phyloP scores from a whole-genome alignment of 257 asterid genomes.

The Solanum clarkiae region DNA sequence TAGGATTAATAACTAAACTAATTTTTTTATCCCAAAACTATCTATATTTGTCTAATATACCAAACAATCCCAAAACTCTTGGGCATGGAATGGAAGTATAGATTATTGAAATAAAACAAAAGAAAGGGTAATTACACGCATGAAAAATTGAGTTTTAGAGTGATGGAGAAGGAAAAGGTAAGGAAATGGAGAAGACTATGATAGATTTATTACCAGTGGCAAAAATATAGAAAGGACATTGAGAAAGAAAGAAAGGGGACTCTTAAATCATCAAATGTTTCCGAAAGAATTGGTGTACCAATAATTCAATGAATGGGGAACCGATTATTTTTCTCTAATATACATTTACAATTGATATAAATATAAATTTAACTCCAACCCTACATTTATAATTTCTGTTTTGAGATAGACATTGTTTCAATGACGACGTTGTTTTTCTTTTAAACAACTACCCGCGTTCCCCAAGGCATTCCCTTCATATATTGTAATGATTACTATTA shows the following conservation, averaged over 20 bases:
- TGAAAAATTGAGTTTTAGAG: not conserved
- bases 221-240: not conserved
- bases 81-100: too few species aligned
- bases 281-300: not conserved
- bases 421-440: not conserved
- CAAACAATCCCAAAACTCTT: not conserved
- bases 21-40: too few species aligned
- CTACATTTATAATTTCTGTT: not conserved
- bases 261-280: not conserved
- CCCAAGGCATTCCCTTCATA: not conserved
- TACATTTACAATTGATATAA: not conserved
- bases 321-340: not conserved
- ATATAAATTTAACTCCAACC: not conserved
- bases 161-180: too few species aligned
- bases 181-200: not conserved
- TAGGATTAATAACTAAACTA: too few species aligned
- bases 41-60: not conserved
- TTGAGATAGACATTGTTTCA: not conserved
- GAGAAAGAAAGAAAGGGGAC: not conserved
- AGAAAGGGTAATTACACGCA: not conserved
- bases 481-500: not conserved
- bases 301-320: not conserved
- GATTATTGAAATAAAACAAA: not conserved
- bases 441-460: not conserved
- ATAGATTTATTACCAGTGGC: not conserved